A percentile compares a stretch with the other conserved stretches of the same genome.
phyloP scores from a whole-genome alignment of 129 eudicot species.

The Erigeron canadensis region DNA sequence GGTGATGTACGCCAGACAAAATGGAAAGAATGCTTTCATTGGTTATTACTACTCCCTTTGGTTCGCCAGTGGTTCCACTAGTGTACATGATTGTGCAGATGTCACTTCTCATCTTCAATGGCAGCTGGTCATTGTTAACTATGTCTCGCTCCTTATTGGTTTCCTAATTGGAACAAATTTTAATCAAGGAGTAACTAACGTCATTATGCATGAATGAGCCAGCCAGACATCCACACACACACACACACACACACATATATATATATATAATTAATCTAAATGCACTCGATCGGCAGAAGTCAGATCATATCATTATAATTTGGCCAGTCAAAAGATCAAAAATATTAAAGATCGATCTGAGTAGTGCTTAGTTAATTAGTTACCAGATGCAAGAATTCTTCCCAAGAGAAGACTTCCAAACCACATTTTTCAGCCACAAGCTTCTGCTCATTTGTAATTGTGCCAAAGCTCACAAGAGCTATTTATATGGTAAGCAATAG shows the following conservation, averaged over 20 bases:
- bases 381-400: conserved; percentile 76
- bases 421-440: conserved; percentile 51
- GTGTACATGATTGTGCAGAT: conserved; percentile 93
- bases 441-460: conserved; percentile 58
- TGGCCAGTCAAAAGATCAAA: too few species aligned
- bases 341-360: too few species aligned
- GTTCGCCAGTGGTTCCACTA: conserved; percentile 96
- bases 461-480: conserved; percentile 95
- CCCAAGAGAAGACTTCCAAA: conserved; percentile 68
- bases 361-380: too few species aligned
- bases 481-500: conserved; percentile 21
- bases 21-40: conserved; percentile 79
- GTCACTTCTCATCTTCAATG: conserved; percentile 69
- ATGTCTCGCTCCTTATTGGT: conserved; percentile 31
- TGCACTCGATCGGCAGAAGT: too few species aligned
- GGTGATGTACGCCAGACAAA: conserved; percentile 69
- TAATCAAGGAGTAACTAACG: too few species aligned
- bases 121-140: conserved; percentile 62
- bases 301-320: too few species aligned
- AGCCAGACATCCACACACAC: too few species aligned
- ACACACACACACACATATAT: too few species aligned
- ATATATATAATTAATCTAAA: too few species aligned
- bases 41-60: conserved; percentile 88
- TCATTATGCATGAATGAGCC: too few species aligned
- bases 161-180: conserved; percentile 51